phyloP scores from a whole-genome alignment of 108 stramenopile genomes.

The Cyclotella cryptica region DNA sequence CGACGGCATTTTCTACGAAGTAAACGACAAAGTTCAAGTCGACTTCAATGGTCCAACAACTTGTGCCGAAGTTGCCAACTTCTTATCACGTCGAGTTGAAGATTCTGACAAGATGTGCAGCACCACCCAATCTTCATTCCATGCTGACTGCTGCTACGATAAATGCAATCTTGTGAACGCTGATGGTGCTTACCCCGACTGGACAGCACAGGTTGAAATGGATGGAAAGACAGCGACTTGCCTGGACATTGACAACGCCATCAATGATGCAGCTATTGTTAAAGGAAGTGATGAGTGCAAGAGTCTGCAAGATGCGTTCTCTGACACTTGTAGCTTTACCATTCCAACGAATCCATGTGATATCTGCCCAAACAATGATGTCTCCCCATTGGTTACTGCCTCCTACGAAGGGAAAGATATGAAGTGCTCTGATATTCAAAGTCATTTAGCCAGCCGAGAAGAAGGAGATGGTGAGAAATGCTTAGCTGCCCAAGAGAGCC shows the following conservation, averaged over 20 bases:
- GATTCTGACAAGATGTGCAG: conserved; percentile 46
- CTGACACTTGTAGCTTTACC: conserved; percentile 42
- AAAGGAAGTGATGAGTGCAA: conserved; percentile 40
- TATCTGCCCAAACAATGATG: conserved; percentile 48
- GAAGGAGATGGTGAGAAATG: conserved; percentile 44
- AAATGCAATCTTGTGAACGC: conserved; percentile 37
- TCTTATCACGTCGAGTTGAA: conserved; percentile 47
- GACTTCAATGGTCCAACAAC: conserved; percentile 57
- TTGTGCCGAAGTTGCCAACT: conserved; percentile 47
- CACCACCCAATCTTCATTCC: conserved; percentile 44
- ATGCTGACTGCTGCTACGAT: conserved; percentile 51
- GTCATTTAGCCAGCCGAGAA: conserved; percentile 37
- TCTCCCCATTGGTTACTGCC: conserved; percentile 30
- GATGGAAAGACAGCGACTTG: conserved; percentile 50
- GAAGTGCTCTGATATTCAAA: conserved; percentile 42
- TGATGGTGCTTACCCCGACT: conserved; percentile 49
- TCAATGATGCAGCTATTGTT: conserved; percentile 46
- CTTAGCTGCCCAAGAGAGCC: conserved; percentile 33
- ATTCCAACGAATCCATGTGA: conserved; percentile 50
- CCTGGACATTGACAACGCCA: conserved; percentile 48
- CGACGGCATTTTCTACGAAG: conserved; percentile 41
- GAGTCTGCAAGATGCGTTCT: conserved; percentile 46
- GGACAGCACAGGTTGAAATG: conserved; percentile 53
- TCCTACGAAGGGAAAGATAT: conserved; percentile 38
- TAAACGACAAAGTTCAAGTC: conserved; percentile 46